These are phyloP conservation scores for Lepraria neglecta DNA, from an alignment of 495 filamentous ascomycete genomes.

Conservation along the genomic window DNA sequence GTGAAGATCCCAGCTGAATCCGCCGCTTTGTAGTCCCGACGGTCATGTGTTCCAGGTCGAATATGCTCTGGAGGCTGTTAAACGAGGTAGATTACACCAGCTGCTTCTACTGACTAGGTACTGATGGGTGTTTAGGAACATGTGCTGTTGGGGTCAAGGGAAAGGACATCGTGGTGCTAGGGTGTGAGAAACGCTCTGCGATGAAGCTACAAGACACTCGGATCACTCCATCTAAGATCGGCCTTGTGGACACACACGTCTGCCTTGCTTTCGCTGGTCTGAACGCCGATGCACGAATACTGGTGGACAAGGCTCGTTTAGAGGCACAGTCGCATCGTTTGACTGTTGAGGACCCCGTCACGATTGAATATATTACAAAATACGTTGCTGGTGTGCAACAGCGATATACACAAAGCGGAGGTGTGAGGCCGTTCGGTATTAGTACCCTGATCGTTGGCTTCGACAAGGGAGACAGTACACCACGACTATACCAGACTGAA, in stretches of 20 bases:
- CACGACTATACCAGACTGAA: constrained; percentile 93
- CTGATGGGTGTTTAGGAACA: constrained; percentile 55
- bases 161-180: constrained; percentile 85
- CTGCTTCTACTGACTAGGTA: not conserved
- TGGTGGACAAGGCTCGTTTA: constrained; percentile 93
- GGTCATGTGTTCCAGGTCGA: constrained; percentile 99
- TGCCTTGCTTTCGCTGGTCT: constrained; percentile 95
- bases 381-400: constrained; percentile 97
- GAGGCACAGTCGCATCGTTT: constrained; percentile 96
- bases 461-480: constrained; percentile 79
- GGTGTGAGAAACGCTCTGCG: constrained; percentile 96
- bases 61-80: constrained; percentile 97
- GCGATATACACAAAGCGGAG: constrained; percentile 95
- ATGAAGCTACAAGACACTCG: constrained; percentile 99
- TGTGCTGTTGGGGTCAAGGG: constrained; percentile 98
- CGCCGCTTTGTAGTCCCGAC: constrained; percentile 61
- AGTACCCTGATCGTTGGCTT: constrained; percentile 96
- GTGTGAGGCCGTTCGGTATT: constrained; percentile 94
- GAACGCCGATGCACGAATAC: constrained; percentile 93
- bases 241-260: constrained; percentile 86
- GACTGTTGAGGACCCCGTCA: constrained; percentile 96
- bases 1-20: constrained; percentile 5
- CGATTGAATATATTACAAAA: constrained; percentile 98
- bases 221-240: constrained; percentile 98
- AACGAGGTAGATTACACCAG: constrained; percentile 63